Base-by-base conservation (phyloP, 192 early-diverging fungal species). In the Coemansia sp. region DNA sequence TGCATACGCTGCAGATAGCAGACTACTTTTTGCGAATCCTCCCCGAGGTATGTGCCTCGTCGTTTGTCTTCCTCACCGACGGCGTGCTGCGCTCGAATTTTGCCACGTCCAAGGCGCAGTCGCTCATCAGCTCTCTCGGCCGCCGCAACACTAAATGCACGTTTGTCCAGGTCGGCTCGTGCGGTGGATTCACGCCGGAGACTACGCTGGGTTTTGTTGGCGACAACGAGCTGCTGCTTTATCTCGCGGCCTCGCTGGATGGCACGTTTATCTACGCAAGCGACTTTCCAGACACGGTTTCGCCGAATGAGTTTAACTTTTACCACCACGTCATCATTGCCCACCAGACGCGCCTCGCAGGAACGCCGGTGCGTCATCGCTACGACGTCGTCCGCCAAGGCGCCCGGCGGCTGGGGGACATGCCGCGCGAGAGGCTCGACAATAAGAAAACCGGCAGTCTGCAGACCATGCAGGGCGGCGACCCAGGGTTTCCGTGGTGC, bases 41-140 rank as follows among this genome's bases (percentile, higher is more conserved):
- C 74, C 82, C 82, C 11, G 78, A 71, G 32, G 55, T 75, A 11
- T 83, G 77, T 58, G 69, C 82, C 42, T 67, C 82, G 11, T 74
- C 68, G 32, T 69, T 92, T 47, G 82, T 89, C 2, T 64, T 86
- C 16, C 67, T 92, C 28, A 89, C 88, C 0, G 91, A 92, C 61
- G 90, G 89, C 54, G 87, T 90, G 22, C 82, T 89, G 30, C 87
- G 89, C 55, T 91, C 89, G 9, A 90, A 88, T 65, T 78, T 87
- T 20, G 67, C 85, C 0, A 68, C 90, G 6, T 81, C 84, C 39
- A 83, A 85, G 56, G 71, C 87, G 4, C 84, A 85, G 54, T 24
- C 59, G 8, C 45, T 76, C 6, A 76, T 71, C 16, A 79, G 82
- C 61, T 72, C 76, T 20, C 63, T 83, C 49, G 54, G 57, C 34